A percentile compares a stretch with the other conserved stretches of the same genome.
These are phyloP conservation scores for Pelomyxa schiedti DNA, from an alignment of 78 protist species.

Conservation along the genomic window DNA sequence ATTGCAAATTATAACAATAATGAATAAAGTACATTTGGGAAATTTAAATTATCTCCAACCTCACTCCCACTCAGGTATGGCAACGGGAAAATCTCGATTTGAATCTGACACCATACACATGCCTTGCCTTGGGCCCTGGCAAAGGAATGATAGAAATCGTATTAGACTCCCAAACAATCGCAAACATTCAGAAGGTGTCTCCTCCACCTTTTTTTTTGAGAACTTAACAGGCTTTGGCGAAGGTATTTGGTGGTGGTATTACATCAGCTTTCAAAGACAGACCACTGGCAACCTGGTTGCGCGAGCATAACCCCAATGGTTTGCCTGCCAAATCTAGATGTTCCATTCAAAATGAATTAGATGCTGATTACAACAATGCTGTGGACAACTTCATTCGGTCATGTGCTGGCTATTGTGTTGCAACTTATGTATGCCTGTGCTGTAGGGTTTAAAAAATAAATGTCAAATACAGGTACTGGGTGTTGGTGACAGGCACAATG, in stretches of 20 bases:
- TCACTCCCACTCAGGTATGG: constrained; percentile 44
- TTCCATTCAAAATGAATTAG: neutral
- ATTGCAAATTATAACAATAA: constrained; percentile 58
- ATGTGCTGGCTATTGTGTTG: neutral
- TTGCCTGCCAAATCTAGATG: too few relatives aligned
- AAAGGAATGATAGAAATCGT: constrained; percentile 90
- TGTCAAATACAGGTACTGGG: constrained; percentile 44
- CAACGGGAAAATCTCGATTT: constrained; percentile 58
- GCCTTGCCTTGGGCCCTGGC: constrained; percentile 73
- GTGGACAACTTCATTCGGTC: constrained; percentile 1
- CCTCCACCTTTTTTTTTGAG: neutral
- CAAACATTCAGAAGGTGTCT: constrained; percentile 39
- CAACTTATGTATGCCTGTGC: neutral
- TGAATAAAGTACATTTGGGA: constrained; percentile 20
- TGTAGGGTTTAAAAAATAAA: neutral
- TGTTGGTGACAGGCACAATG: constrained; percentile 83
- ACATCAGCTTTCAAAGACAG: constrained; percentile 61
- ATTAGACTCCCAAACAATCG: constrained; percentile 65
- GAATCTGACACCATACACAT: constrained; percentile 61
- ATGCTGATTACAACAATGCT: neutral
- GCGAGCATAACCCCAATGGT: constrained; percentile 22
- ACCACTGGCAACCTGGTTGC: constrained; percentile 67
- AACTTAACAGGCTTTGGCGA: neutral
- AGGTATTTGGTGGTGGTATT: constrained; percentile 64
- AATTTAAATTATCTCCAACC: neutral